These are phyloP conservation scores for Ceriops decandra DNA, from an alignment of 345 rosid species.

Conservation along the genomic window DNA sequence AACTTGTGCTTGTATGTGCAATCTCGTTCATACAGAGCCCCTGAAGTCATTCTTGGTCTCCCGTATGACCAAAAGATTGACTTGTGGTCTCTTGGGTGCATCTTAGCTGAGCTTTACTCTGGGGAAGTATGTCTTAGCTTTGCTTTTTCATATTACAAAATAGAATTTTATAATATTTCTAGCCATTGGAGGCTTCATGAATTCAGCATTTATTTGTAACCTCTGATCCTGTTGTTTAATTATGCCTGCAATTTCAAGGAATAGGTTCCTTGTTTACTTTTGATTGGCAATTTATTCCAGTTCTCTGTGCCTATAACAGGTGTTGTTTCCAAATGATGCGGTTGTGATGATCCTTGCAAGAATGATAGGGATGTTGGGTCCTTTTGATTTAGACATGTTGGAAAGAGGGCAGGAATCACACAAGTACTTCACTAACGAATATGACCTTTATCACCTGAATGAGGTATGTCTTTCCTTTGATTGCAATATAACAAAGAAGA, in stretches of 20 bases:
- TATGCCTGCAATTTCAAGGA: background rate
- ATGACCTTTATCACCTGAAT: conserved; percentile 58
- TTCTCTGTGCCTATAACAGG: conserved; percentile 40
- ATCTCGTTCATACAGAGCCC: conserved; percentile 96
- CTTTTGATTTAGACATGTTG: conserved; percentile 76
- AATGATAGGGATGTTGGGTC: conserved; percentile 69
- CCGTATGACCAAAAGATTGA: conserved; percentile 88
- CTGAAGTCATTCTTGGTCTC: conserved; percentile 92
- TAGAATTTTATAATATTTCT: background rate
- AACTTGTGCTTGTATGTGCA: conserved; percentile 80
- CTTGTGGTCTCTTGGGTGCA: conserved; percentile 95
- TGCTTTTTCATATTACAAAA: background rate
- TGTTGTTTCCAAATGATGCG: conserved; percentile 77
- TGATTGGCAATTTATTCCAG: conserved; percentile 1
- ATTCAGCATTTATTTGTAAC: conserved; percentile 4
- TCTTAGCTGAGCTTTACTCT: conserved; percentile 84
- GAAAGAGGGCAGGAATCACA: conserved; percentile 66
- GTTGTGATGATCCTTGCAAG: conserved; percentile 77
- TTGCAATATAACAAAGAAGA: background rate
- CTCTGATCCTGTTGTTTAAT: background rate
- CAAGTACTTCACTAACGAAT: conserved; percentile 83
- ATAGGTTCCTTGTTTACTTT: conserved; percentile 2
- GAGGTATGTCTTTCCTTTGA: conserved; percentile 48
- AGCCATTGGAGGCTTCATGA: background rate
- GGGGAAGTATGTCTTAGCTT: conserved; percentile 62